Evolutionary conservation across 208 protist genomes (phyloP).

Genomic region (Porcisia hertigi): DNA sequence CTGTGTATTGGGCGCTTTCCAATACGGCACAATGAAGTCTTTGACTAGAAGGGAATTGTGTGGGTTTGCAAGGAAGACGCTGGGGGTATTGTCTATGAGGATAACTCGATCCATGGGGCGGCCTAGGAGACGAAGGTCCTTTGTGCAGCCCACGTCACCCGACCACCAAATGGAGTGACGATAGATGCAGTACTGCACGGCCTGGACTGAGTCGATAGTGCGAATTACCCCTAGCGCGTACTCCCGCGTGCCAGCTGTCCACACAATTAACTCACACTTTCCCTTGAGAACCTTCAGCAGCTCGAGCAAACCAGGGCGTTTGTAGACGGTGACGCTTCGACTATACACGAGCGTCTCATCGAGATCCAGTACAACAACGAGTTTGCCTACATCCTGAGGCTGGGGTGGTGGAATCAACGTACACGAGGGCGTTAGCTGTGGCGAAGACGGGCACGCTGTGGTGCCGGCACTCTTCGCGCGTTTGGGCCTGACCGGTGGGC

Average conservation of each 20-base stretch:
- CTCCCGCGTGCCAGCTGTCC: constrained; percentile 82
- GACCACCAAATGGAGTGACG: constrained; percentile 74
- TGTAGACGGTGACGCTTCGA: constrained; percentile 54
- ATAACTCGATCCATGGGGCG: constrained; percentile 76
- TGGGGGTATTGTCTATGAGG: constrained; percentile 85
- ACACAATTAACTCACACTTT: constrained; percentile 79
- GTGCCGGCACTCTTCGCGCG: not conserved
- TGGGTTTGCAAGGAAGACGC: constrained; percentile 79
- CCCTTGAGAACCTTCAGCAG: constrained; percentile 67
- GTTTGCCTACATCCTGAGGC: constrained; percentile 54
- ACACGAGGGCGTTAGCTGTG: constrained; percentile 7
- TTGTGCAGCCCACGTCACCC: constrained; percentile 66
- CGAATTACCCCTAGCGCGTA: constrained; percentile 72
- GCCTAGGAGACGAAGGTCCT: constrained; percentile 83
- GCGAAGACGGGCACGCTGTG: not conserved
- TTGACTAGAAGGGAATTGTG: constrained; percentile 68
- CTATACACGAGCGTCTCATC: constrained; percentile 89
- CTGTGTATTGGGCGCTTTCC: constrained; percentile 23
- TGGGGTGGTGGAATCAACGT: constrained; percentile 57
- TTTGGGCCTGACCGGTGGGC: not conserved
- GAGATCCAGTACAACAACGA: constrained; percentile 87
- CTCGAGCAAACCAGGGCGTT: constrained; percentile 56
- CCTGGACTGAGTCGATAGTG: constrained; percentile 61
- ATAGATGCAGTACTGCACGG: constrained; percentile 72
- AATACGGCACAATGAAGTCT: constrained; percentile 58